Conservation (phyloP, 2,329 filamentous ascomycete species). For the Ophiosphaerella herpotricha region DNA sequence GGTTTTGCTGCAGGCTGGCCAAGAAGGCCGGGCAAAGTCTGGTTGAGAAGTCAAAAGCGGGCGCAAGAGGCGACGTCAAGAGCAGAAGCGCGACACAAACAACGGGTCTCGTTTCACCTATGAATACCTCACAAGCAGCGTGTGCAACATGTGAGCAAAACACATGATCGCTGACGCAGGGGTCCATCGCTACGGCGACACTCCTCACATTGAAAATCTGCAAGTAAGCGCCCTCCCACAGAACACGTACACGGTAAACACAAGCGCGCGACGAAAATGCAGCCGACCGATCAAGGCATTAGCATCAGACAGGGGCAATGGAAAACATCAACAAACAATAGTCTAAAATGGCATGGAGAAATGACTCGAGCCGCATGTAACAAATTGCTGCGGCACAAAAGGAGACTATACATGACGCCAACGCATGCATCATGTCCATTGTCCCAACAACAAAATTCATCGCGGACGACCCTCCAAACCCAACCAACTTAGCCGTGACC, state of each 20-base stretch:
- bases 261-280: neutral
- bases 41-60: slow-evolving; percentile 29
- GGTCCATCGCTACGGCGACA: slow-evolving; percentile 14
- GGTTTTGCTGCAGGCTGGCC: slow-evolving; percentile 31
- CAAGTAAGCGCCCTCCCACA: slow-evolving; percentile 25
- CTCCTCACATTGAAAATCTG: slow-evolving; percentile 11
- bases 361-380: slow-evolving; percentile 26
- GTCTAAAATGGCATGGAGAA: slow-evolving; percentile 3
- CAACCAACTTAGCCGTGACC: slow-evolving; percentile 32
- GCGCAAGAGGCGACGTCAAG: slow-evolving; percentile 19
- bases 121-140: slow-evolving; percentile 18
- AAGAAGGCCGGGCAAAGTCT: slow-evolving; percentile 22
- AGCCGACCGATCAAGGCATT: neutral
- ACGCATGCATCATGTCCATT: slow-evolving; percentile 22
- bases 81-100: slow-evolving; percentile 32
- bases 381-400: slow-evolving; percentile 28
- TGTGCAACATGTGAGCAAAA: slow-evolving; percentile 18
- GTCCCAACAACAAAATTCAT: slow-evolving; percentile 12
- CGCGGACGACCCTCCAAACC: slow-evolving; percentile 11
- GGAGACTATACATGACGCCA: slow-evolving; percentile 34
- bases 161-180: slow-evolving; percentile 35
- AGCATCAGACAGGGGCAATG: slow-evolving; percentile 5
- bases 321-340: neutral
- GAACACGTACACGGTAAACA: neutral
- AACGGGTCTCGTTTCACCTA: slow-evolving; percentile 39